Evolutionary conservation across 176 grass and related monocot genomes (phyloP).

Genomic region (Aegilops speltoides): DNA sequence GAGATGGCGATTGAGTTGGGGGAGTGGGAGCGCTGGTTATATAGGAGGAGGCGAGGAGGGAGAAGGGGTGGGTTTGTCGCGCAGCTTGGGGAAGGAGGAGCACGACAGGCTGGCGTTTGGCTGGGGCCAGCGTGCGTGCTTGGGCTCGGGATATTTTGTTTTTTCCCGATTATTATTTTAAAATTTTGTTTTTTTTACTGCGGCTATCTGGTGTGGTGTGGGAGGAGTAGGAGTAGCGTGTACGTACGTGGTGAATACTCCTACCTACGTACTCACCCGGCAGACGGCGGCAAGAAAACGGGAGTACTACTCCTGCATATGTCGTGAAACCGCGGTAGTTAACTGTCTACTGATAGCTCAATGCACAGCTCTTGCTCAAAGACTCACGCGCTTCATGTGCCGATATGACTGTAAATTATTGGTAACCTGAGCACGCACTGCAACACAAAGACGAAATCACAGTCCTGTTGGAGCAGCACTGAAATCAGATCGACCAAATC

Average conservation of each 20-base stretch:
- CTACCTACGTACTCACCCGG: no score
- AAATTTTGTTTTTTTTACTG: neutral
- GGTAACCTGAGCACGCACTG: no score
- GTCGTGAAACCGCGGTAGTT: neutral
- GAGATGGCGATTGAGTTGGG: neutral
- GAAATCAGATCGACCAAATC: no score
- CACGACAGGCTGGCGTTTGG: conserved; percentile 33
- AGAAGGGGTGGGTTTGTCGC: neutral
- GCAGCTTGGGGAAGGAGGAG: conserved; percentile 10
- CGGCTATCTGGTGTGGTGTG: neutral
- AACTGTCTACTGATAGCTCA: no score
- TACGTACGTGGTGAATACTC: neutral
- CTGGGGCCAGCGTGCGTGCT: neutral
- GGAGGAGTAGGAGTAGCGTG: neutral
- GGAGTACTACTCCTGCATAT: neutral
- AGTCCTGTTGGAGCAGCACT: no score
- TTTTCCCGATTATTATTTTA: neutral
- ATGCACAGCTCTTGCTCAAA: no score
- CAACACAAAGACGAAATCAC: no score
- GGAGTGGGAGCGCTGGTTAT: neutral
- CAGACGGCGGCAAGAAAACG: no score
- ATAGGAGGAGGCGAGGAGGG: neutral
- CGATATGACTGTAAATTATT: no score
- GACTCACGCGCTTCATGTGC: no score
- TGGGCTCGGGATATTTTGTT: neutral